Evolutionary conservation across 495 filamentous ascomycete genomes (phyloP).

Genomic region (Hyaloscypha finlandica): DNA sequence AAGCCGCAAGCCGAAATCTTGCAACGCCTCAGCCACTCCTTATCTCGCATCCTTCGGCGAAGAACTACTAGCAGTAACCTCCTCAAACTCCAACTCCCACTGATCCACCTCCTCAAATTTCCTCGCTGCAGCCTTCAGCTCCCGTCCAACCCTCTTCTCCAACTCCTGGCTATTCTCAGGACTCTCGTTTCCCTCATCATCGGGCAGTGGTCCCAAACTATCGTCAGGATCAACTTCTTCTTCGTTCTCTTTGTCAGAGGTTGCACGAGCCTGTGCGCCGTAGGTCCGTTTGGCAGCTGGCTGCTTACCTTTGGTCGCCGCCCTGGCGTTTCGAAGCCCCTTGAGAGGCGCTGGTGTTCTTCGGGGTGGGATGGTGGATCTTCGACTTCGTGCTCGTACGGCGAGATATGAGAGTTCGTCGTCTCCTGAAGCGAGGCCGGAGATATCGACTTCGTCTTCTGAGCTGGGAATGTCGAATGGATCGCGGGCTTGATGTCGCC

Average conservation of each 20-base stretch:
- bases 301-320: slow-evolving; percentile 25
- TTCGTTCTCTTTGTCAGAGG: slow-evolving; percentile 53
- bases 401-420: slow-evolving; percentile 38
- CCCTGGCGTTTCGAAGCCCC: slow-evolving; percentile 21
- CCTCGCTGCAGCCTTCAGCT: slow-evolving; percentile 43
- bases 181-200: slow-evolving; percentile 30
- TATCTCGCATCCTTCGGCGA: slow-evolving; percentile 41
- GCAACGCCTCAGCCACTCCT: slow-evolving; percentile 1
- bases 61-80: slow-evolving; percentile 45
- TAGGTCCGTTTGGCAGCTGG: slow-evolving; percentile 21
- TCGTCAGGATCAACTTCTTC: slow-evolving; percentile 35
- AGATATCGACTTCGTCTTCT: slow-evolving; percentile 35
- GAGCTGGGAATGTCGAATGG: slow-evolving; percentile 41
- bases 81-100: slow-evolving; percentile 76
- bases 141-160: slow-evolving; percentile 34
- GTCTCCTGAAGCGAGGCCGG: slow-evolving; percentile 33
- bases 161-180: slow-evolving; percentile 30
- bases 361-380: slow-evolving; percentile 6
- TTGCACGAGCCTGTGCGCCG: slow-evolving; percentile 17
- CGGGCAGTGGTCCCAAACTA: slow-evolving; percentile 33
- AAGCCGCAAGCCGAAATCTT: background rate
- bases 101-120: slow-evolving; percentile 72
- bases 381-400: slow-evolving; percentile 25
- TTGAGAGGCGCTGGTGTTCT: slow-evolving; percentile 40
- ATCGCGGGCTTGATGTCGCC: slow-evolving; percentile 40